phyloP scores from a whole-genome alignment of 2,329 filamentous ascomycete species.

The Epichloe glyceriae region DNA sequence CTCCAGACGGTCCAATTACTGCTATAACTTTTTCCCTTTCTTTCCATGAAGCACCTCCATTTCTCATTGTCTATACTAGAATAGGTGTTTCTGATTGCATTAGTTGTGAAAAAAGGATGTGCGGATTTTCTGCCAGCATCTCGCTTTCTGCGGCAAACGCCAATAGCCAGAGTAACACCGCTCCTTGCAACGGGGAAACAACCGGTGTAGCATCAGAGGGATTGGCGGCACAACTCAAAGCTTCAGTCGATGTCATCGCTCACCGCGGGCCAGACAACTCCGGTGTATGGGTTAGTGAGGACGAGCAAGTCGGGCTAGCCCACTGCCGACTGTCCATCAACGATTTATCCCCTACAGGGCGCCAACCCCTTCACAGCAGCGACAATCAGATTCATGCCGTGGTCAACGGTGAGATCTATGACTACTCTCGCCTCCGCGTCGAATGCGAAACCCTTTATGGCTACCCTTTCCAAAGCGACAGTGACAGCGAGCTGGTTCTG shows the following conservation, averaged over 20 bases:
- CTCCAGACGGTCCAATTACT: too few relatives aligned
- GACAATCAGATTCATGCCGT: constrained; percentile 35
- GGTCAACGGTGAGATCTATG: constrained; percentile 49
- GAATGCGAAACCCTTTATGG: constrained; percentile 19
- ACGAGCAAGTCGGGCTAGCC: constrained; percentile 21
- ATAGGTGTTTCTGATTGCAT: too few relatives aligned
- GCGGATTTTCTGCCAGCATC: too few relatives aligned
- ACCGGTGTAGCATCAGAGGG: too few relatives aligned
- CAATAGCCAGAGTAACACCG: too few relatives aligned
- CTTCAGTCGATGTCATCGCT: constrained; percentile 12
- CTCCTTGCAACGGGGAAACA: too few relatives aligned
- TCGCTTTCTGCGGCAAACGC: too few relatives aligned
- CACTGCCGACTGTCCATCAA: constrained; percentile 41
- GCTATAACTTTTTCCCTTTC: too few relatives aligned
- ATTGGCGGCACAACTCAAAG: too few relatives aligned
- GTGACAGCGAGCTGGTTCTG: constrained; percentile 32
- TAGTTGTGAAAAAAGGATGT: too few relatives aligned
- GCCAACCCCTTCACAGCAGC: constrained; percentile 31
- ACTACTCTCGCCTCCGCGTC: constrained; percentile 30
- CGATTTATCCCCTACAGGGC: constrained; percentile 32
- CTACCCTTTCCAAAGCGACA: constrained; percentile 36
- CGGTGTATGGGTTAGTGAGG: constrained; percentile 16
- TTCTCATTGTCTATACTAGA: too few relatives aligned
- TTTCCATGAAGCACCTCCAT: too few relatives aligned
- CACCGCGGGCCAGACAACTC: constrained; percentile 20